Conservation (phyloP, 2,329 filamentous ascomycete species). For the Colletotrichum costaricense region DNA sequence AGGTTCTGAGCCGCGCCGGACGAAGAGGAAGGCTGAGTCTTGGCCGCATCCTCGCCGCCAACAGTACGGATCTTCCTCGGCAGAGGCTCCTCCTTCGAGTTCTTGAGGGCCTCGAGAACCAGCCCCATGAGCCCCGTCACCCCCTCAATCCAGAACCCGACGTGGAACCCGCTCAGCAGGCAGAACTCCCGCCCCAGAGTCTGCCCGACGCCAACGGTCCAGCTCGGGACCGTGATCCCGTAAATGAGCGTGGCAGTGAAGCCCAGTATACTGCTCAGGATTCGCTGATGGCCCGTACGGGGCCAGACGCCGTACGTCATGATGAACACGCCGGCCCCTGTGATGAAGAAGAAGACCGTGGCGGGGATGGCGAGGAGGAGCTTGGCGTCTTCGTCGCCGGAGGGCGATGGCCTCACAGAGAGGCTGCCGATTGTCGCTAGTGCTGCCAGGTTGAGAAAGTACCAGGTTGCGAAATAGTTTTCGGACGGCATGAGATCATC, state of each 20-base stretch:
- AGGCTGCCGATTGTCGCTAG: background rate
- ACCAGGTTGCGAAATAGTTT: background rate
- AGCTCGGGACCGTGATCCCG: background rate
- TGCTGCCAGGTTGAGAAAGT: background rate
- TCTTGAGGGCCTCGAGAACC: background rate
- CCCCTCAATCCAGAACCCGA: background rate
- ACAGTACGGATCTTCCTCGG: background rate
- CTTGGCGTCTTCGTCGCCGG: background rate
- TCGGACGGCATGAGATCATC: background rate
- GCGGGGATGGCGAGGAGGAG: background rate
- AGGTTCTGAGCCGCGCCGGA: background rate
- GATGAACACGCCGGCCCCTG: background rate
- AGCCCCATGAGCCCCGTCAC: background rate
- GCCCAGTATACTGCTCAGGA: background rate
- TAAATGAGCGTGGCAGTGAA: background rate
- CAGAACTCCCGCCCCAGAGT: background rate
- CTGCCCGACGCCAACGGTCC: background rate
- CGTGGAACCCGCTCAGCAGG: background rate
- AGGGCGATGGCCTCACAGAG: background rate
- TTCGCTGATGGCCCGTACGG: background rate
- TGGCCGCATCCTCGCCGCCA: background rate
- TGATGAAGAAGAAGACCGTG: background rate
- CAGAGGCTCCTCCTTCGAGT: background rate
- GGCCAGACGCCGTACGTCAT: background rate
- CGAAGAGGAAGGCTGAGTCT: background rate